Conservation (phyloP, 2,329 filamentous ascomycete genomes). For the Curvularia sp. region DNA sequence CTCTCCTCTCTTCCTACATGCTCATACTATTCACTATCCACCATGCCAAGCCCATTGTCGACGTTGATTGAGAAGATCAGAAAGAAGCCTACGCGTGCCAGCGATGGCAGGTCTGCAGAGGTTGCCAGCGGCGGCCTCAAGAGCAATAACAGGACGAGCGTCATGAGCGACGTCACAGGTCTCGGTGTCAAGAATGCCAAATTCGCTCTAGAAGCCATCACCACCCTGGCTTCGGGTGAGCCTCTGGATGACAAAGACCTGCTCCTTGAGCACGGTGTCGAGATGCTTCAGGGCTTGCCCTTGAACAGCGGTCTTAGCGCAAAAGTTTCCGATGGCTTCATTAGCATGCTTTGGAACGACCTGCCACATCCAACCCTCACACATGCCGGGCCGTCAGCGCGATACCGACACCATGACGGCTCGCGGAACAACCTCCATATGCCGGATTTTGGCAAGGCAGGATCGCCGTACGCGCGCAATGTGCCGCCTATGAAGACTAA, state of each 20-base stretch:
- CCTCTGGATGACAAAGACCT: constrained; percentile 67
- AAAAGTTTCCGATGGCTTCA: constrained; percentile 60
- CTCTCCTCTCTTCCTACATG: constrained; percentile 2
- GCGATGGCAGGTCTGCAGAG: constrained; percentile 56
- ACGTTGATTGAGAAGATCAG: constrained; percentile 56
- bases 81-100: constrained; percentile 56
- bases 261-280: constrained; percentile 58
- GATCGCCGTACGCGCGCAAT: constrained; percentile 63
- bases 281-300: constrained; percentile 61
- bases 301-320: constrained; percentile 58
- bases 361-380: constrained; percentile 61
- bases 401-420: constrained; percentile 52
- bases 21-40: constrained; percentile 14
- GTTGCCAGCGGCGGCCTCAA: constrained; percentile 30
- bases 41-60: constrained; percentile 50
- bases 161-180: constrained; percentile 62
- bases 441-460: constrained; percentile 62
- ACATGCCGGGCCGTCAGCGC: constrained; percentile 55
- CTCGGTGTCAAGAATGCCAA: constrained; percentile 58
- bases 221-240: constrained; percentile 68
- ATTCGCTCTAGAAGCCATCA: constrained; percentile 64
- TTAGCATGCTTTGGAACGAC: constrained; percentile 62
- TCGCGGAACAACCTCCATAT: constrained; percentile 59
- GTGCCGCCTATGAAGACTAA: constrained; percentile 63
- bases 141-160: constrained; percentile 34